Percentiles rank a stretch among this genome's conserved stretches.
Conservation (phyloP, 73 alveolate species). For the Symbiodinium natans region DNA sequence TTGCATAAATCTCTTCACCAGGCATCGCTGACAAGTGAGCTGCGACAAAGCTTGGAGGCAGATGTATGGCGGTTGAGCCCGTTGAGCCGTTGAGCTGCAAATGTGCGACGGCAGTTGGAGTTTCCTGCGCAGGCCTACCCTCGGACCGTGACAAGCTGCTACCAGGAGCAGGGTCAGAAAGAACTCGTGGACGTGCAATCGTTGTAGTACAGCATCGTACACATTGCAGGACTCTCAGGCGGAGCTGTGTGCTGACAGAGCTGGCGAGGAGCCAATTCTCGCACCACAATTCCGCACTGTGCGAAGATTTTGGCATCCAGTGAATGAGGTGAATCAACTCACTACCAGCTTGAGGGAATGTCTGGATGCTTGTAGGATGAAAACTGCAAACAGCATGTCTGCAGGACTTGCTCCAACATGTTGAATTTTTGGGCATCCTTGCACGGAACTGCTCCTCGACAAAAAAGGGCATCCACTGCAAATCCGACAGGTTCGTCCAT, state of each 20-base stretch:
- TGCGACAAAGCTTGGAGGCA: conserved; percentile 3
- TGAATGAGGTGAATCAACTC: too few relatives aligned
- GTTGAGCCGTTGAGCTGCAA: too few relatives aligned
- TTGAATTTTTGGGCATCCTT: neutral
- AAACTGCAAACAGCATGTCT: too few relatives aligned
- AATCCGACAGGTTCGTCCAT: neutral
- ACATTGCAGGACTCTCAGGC: neutral
- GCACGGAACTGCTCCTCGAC: neutral
- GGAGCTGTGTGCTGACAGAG: neutral
- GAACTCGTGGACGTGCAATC: too few relatives aligned
- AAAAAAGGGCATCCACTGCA: neutral
- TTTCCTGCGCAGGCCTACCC: neutral
- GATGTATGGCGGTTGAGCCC: neutral
- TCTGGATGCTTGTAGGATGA: too few relatives aligned
- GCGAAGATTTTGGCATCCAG: too few relatives aligned
- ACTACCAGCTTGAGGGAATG: too few relatives aligned
- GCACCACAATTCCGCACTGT: too few relatives aligned
- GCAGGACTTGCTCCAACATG: neutral
- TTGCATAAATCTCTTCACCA: too few relatives aligned
- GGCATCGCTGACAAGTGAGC: neutral
- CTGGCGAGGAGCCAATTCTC: neutral
- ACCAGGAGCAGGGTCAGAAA: neutral
- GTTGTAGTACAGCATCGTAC: too few relatives aligned
- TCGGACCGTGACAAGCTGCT: neutral
- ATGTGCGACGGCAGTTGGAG: too few relatives aligned